These are phyloP conservation scores for Populus nigra DNA, from an alignment of 345 rosid species.

Conservation along the genomic window DNA sequence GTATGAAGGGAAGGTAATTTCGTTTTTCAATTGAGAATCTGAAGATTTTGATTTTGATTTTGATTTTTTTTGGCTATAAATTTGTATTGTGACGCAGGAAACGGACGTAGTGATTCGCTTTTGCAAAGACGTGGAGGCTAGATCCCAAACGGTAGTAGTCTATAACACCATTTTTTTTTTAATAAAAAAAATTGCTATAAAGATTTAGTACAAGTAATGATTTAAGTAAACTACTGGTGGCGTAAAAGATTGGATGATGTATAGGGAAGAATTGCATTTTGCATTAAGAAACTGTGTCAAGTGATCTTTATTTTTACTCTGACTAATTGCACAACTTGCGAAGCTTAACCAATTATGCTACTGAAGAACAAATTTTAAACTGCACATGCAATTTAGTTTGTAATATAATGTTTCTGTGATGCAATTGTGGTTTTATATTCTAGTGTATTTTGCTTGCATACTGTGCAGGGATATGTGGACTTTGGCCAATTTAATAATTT, in stretches of 20 bases:
- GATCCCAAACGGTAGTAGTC: slow-evolving; percentile 77
- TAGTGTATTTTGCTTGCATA: background rate
- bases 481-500: slow-evolving; percentile 68
- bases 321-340: background rate
- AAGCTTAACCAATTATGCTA: background rate
- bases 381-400: background rate
- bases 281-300: background rate
- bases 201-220: no score
- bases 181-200: no score
- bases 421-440: background rate
- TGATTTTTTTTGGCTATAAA: background rate
- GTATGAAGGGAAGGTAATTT: slow-evolving; percentile 63
- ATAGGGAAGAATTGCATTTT: background rate
- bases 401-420: background rate
- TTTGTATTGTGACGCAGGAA: slow-evolving; percentile 37
- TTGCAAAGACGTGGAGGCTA: slow-evolving; percentile 87
- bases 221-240: no score
- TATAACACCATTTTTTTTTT: slow-evolving; percentile 6
- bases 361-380: background rate
- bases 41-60: background rate
- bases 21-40: background rate
- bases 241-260: no score
- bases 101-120: slow-evolving; percentile 71
- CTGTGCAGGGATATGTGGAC: slow-evolving; percentile 81
- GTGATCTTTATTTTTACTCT: background rate